A percentile compares a stretch with the other conserved stretches of the same genome.
Evolutionary conservation across 2,329 filamentous ascomycete genomes (phyloP).

Genomic region (Sporothrix inflata): DNA sequence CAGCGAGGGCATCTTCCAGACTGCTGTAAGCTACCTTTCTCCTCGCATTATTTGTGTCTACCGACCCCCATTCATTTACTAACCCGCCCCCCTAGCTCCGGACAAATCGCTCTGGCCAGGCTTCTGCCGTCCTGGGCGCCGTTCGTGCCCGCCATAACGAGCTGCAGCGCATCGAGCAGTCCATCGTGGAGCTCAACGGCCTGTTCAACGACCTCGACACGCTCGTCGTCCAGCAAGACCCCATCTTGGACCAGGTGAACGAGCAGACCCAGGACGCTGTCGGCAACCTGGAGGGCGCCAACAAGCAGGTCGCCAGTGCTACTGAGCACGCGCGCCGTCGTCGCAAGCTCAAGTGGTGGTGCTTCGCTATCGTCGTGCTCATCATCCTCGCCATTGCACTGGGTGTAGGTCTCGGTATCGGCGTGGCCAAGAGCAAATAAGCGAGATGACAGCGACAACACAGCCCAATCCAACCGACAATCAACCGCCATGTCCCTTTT

Average conservation of each 20-base stretch:
- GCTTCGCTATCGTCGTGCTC: constrained; percentile 63
- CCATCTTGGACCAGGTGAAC: constrained; percentile 64
- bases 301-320: constrained; percentile 69
- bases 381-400: constrained; percentile 60
- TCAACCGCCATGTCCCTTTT: background rate
- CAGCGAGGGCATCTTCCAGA: constrained; percentile 80
- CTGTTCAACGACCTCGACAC: constrained; percentile 77
- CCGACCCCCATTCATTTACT: background rate
- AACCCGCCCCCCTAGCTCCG: constrained; percentile 58
- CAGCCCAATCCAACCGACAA: background rate
- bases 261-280: constrained; percentile 67
- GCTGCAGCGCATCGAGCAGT: constrained; percentile 78
- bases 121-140: constrained; percentile 72
- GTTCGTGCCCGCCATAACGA: constrained; percentile 83
- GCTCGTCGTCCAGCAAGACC: constrained; percentile 73
- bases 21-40: constrained; percentile 62
- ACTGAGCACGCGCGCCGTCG: constrained; percentile 67
- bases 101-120: constrained; percentile 74
- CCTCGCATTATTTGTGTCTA: background rate
- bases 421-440: constrained; percentile 38
- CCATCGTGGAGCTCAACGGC: constrained; percentile 68
- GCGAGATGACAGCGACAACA: background rate
- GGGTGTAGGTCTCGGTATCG: constrained; percentile 58
- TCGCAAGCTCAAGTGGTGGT: constrained; percentile 83
- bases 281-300: constrained; percentile 69